Base-by-base conservation (phyloP, 2,329 filamentous ascomycete genomes). In the Fusarium drepaniforme region DNA sequence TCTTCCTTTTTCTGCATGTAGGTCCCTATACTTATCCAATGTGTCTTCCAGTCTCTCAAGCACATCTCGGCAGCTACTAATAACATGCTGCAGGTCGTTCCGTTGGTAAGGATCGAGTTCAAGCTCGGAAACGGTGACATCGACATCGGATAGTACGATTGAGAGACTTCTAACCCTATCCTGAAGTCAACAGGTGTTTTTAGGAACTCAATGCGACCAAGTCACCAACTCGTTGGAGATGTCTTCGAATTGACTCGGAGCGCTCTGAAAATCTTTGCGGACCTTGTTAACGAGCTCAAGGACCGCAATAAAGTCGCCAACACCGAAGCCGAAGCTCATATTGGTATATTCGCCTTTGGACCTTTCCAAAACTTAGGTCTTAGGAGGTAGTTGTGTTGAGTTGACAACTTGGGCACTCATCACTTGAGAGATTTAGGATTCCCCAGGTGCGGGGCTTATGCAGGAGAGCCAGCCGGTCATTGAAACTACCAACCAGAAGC, bases 111-210 rank as follows among this genome's bases (percentile, higher is more conserved):
- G 16, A 5, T n/a, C n/a, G 40, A 40, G 64, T 56, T 67, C 64
- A 13, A 18, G 23, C 33, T 35, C 57, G 5, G 64, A 56, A 33
- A 57, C 60, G 2, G 61, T 21, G 44, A 67, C 9, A 1, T 67
- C 57, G n/a, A 67, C 30, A 37, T 67, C 44, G 8, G 49, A 37
- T n/a, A 67, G 18, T 8, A 67, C 23, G 2, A 35, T 67, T 33
- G 42, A 62, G 40, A 67, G 51, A 49, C 53, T 44, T 23, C 28
- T 56, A 13, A 46, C 23, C 7, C 65, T 67, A 23, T 21, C 6
- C 15, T 28, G 25, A 28, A 28, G 33, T 67, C 5, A 67, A 49
- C 21, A 67, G 11, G 23, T 28, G 18, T 12, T 44, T 23, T 25
- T 0, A 11, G 9, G 25, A 13, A 13, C 60, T 46, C 2, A 2